Base-by-base conservation (phyloP, 495 filamentous ascomycete genomes). In the Xanthoparmelia taractica region DNA sequence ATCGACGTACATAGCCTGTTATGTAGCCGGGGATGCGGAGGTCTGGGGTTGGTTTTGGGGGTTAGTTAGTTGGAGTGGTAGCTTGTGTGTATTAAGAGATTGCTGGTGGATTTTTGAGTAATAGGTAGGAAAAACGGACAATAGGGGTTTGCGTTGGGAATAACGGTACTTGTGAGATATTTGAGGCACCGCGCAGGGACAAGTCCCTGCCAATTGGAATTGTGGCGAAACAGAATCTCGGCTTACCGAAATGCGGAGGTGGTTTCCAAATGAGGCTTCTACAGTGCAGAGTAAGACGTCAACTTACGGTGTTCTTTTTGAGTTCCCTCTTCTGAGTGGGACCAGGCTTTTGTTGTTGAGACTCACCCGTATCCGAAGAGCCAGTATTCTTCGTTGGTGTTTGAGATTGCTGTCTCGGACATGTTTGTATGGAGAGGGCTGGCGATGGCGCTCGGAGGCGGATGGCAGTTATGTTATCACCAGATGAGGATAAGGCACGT, bases 191-290 rank as follows among this genome's bases (percentile, higher is more conserved):
- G n/a, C n/a, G n/a, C n/a, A n/a, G n/a, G n/a, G n/a, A n/a, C n/a
- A n/a, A n/a, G 18, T 10, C 11, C 38, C 31, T 11, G 6, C 33
- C 12, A 13, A 13, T 7, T 34, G 3, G 13, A 36, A 7, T 15
- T n/a, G 25, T 40, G 5, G 54, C n/a, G n/a, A n/a, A n/a, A n/a
- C 34, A 10, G 34, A 36, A 10, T 36, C 10, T 3, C 25, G 25
- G 20, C 79, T 61, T 85, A 97, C 94, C 93, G 73, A 86, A 96
- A 71, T 96, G 89, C 58, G 95, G 94, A 57, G 94, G 95, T 31
- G 94, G 93, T 73, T 98, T 98, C 93, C 93, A 98, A 63, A 98
- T 97, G 73, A 98, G 78, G 65, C 91, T 96, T 74, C 93, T 97
- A 55, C 25, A 11, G 47, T 50, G 8, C 29, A 37, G 25, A n/a